Conservation (phyloP, 1,139 yeast genomes). For the Suhomyces ambrosiae region DNA sequence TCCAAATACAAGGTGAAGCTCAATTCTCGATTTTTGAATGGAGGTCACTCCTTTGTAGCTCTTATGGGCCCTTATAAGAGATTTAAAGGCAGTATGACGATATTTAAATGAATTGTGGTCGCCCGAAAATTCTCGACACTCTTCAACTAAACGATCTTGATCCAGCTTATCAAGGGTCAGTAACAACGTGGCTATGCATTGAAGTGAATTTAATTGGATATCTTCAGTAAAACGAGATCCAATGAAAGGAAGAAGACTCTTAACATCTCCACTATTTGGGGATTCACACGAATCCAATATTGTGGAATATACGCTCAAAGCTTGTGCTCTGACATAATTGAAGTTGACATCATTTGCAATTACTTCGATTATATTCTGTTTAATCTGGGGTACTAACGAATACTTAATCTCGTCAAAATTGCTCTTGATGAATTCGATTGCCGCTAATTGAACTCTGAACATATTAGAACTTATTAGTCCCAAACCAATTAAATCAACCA, state of each 20-base stretch:
- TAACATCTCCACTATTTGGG: not conserved
- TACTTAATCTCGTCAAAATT: conserved; percentile 10
- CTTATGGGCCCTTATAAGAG: conserved; percentile 34
- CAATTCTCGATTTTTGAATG: conserved; percentile 6
- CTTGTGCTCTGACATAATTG: conserved; percentile 46
- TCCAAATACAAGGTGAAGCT: conserved; percentile 10
- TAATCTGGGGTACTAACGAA: not conserved
- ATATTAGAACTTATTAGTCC: conserved; percentile 37
- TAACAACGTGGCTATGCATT: conserved; percentile 15
- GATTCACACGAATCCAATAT: conserved; percentile 5
- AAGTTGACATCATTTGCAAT: conserved; percentile 31
- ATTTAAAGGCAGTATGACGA: conserved; percentile 51
- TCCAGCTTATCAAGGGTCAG: conserved; percentile 1
- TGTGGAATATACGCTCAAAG: conserved; percentile 38
- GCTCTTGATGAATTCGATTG: conserved; percentile 33
- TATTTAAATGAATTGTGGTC: conserved; percentile 49
- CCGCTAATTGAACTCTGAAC: conserved; percentile 53
- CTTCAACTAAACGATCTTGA: conserved; percentile 4
- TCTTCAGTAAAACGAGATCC: conserved; percentile 5
- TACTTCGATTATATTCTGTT: conserved; percentile 15
- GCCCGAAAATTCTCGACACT: conserved; percentile 23
- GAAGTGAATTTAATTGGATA: conserved; percentile 13
- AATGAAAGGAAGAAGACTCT: not conserved
- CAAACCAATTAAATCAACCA: conserved; percentile 27
- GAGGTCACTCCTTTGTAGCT: conserved; percentile 4